phyloP scores from a whole-genome alignment of 352 stramenopile species.

The Aphanomyces stellatus region DNA sequence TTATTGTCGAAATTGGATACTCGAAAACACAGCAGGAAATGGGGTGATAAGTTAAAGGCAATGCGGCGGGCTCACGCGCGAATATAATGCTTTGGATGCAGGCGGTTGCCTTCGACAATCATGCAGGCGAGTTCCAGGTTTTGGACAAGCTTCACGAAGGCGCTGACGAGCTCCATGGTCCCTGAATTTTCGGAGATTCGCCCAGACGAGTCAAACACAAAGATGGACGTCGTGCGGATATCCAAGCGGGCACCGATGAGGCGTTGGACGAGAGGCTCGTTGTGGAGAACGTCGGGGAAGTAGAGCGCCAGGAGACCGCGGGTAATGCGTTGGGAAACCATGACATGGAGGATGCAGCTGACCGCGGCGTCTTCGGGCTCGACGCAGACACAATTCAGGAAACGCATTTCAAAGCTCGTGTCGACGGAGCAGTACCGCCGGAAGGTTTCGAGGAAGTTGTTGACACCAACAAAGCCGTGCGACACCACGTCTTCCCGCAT shows the following conservation, averaged over 20 bases:
- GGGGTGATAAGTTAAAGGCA: not conserved
- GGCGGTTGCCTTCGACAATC: not conserved
- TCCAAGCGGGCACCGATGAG: constrained; percentile 6
- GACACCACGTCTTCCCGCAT: constrained; percentile 12
- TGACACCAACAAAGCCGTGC: not conserved
- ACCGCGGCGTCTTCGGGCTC: not conserved
- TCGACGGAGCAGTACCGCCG: constrained; percentile 3
- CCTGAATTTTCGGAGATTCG: not conserved
- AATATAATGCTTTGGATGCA: not conserved
- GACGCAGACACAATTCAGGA: not conserved
- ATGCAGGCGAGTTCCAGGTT: not conserved
- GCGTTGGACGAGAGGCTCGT: constrained; percentile 10
- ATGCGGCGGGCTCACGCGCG: not conserved
- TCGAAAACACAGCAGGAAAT: too few species aligned
- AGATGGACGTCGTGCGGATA: not conserved
- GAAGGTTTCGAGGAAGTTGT: constrained; percentile 8
- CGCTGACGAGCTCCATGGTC: not conserved
- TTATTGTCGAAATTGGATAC: too few species aligned
- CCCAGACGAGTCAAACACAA: not conserved
- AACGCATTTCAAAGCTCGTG: constrained; percentile 10
- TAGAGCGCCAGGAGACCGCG: not conserved
- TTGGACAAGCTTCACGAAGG: not conserved
- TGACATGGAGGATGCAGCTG: not conserved
- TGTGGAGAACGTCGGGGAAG: not conserved
- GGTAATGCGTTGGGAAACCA: constrained; percentile 7